These are phyloP conservation scores for Microbotryum silenes-acaulis DNA, from an alignment of 1,284 basidiomycete genomes.

Conservation along the genomic window DNA sequence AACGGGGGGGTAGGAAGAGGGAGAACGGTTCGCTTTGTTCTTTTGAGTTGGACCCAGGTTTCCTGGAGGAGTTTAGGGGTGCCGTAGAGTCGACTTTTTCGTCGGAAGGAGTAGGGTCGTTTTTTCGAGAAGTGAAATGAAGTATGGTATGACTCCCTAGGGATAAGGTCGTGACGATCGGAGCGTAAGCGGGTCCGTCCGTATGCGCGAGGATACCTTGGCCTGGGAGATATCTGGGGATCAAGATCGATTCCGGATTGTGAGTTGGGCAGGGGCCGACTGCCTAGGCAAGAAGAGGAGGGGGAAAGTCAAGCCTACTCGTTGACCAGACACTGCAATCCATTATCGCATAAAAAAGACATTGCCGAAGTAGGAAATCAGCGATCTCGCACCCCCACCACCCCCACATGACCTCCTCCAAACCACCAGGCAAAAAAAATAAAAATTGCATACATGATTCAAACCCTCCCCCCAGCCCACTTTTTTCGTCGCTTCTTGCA, in stretches of 20 bases:
- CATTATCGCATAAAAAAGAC: too few species aligned
- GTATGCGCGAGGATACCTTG: constrained; percentile 96
- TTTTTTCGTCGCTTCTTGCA: constrained; percentile 27
- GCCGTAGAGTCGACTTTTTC: neutral
- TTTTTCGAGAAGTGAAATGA: constrained; percentile 59
- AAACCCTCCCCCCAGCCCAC: constrained; percentile 9
- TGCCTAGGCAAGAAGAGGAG: too few species aligned
- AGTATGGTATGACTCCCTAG: constrained; percentile 75
- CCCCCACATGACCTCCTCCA: too few species aligned
- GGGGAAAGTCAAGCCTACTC: constrained; percentile 12
- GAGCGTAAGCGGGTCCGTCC: constrained; percentile 80
- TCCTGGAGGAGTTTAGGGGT: neutral
- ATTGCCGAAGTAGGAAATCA: too few species aligned
- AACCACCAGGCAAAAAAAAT: too few species aligned
- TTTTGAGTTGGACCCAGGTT: too few species aligned
- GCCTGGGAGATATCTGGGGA: constrained; percentile 58
- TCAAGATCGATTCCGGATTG: too few species aligned
- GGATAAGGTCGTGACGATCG: constrained; percentile 81
- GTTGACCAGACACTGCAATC: constrained; percentile 26
- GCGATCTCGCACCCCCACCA: too few species aligned
- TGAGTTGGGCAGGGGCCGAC: too few species aligned
- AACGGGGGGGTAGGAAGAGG: constrained; percentile 71
- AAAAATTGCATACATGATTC: constrained; percentile 18
- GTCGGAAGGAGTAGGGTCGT: constrained; percentile 28
- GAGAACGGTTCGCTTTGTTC: constrained; percentile 43